Base-by-base conservation (phyloP, 768 basidiomycete genomes). In the Strobilomyces echinocephalus region DNA sequence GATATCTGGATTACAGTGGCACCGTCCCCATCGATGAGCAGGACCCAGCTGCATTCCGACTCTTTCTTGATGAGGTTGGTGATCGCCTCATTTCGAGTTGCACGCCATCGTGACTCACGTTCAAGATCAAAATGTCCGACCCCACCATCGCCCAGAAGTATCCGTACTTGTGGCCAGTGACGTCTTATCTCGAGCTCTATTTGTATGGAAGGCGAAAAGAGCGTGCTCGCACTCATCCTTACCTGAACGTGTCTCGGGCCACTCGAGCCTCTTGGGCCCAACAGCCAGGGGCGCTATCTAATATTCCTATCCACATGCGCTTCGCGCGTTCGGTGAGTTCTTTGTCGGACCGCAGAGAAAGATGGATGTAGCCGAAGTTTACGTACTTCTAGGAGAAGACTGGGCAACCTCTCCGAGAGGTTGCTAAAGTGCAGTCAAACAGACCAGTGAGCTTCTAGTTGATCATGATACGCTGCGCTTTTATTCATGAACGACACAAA, bases 41-140 rank as follows among this genome's bases (percentile, higher is more conserved):
- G n/a, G 31, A 53, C 4, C 47, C 55, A 0, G 11, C 3, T 21
- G 53, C 60, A 0, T 38, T 59, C 1, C 38, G 20, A 49, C 11
- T 8, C 2, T 65, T 65, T 26, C 49, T 61, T 28, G n/a, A 63
- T 4, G 0, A 36, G 28, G 64, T 65, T 47, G 30, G 57, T 50
- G 8, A 15, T 52, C 31, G 28, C 26, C 8, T 28, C n/a, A 24
- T 33, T 36, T 26, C 4, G 11, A 45, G 36, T 31, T 30, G 28
- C 40, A 38, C 36, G 26, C 5, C 38, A 36, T 52, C 5, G 10
- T 49, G n/a, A 51, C 26, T 26, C 21, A 12, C 4, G 21, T 18
- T 16, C 16, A 52, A 62, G 62, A 26, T 60, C 2, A 63, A 56
- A 46, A 51, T 34, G 20, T 14, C 12, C 8, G 24, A 66, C 6